Percentiles rank a stretch among this genome's conserved stretches.
These are phyloP conservation scores for Pyrus pyrifolia DNA, from an alignment of 306 rosid species.

Conservation along the genomic window DNA sequence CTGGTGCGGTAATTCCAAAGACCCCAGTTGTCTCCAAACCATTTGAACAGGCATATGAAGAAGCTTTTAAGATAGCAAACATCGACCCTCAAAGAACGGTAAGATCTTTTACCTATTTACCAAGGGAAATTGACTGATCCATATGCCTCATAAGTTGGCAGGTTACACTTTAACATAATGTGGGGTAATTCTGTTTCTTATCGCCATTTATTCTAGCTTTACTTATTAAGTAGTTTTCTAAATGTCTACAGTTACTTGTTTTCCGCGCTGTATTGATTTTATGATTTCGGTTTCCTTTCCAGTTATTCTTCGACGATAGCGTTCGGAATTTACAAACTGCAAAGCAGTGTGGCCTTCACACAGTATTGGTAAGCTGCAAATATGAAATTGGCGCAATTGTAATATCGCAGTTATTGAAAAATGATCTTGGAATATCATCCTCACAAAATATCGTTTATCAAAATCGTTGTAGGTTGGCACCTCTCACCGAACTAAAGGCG, in stretches of 20 bases:
- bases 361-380: slow-evolving; percentile 50
- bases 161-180: neutral
- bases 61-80: slow-evolving; percentile 52
- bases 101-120: slow-evolving; percentile 16
- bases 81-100: slow-evolving; percentile 73
- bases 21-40: slow-evolving; percentile 82
- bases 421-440: neutral
- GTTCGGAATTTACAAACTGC: slow-evolving; percentile 54
- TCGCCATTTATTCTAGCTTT: neutral
- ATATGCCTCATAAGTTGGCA: neutral
- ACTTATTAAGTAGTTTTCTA: neutral
- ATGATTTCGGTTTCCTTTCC: slow-evolving; percentile 3
- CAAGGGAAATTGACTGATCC: neutral
- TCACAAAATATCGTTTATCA: neutral
- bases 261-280: neutral
- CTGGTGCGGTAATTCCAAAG: slow-evolving; percentile 35
- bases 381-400: neutral
- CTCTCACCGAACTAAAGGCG: slow-evolving; percentile 35
- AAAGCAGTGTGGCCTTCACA: slow-evolving; percentile 57
- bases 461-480: slow-evolving; percentile 55
- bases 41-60: slow-evolving; percentile 52
- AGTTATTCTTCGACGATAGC: slow-evolving; percentile 88
- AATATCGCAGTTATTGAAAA: neutral
- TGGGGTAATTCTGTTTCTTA: neutral
- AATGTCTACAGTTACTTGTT: neutral